A percentile compares a stretch with the other conserved stretches of the same genome.
Conservation (phyloP, 495 filamentous ascomycete genomes). For the Bacidia gigantensis region DNA sequence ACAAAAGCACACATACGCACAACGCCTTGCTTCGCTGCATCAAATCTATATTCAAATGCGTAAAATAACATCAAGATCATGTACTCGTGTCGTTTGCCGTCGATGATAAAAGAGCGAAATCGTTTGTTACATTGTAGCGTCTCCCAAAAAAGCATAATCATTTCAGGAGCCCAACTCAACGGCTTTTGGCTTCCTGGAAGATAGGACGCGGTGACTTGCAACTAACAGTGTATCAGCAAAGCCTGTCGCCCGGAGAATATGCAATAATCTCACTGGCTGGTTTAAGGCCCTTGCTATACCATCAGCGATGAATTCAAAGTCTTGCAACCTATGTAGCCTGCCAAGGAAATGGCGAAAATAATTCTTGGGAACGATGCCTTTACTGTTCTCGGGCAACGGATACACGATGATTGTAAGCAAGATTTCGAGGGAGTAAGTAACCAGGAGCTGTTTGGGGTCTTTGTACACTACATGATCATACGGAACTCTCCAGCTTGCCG, state of each 20-base stretch:
- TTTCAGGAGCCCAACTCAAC: conserved; percentile 84
- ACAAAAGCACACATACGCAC: conserved; percentile 96
- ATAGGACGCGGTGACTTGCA: conserved; percentile 77
- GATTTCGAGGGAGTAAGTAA: conserved; percentile 83
- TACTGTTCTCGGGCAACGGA: conserved; percentile 67
- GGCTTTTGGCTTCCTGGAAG: conserved; percentile 74
- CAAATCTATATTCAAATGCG: conserved; percentile 71
- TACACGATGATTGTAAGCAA: conserved; percentile 82
- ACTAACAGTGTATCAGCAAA: conserved; percentile 25
- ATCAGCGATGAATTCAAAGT: conserved; percentile 95
- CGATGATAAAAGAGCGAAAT: conserved; percentile 92
- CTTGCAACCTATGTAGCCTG: conserved; percentile 79
- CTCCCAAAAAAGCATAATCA: conserved; percentile 98
- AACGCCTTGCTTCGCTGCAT: conserved; percentile 79
- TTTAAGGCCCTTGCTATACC: conserved; percentile 90
- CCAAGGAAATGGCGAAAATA: conserved; percentile 87
- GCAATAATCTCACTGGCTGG: conserved; percentile 48
- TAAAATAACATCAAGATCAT: conserved; percentile 85
- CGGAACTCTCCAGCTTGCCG: conserved; percentile 84
- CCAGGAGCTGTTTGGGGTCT: conserved; percentile 80
- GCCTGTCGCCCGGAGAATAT: neutral
- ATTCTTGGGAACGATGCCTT: conserved; percentile 58
- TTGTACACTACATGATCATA: conserved; percentile 91
- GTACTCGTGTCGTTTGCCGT: conserved; percentile 88
- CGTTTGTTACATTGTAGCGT: conserved; percentile 94